Evolutionary conservation across 805 yeast species (phyloP), one percentile per base, ranked within the genome.

Genomic region (Yarrowia bubula): DNA sequence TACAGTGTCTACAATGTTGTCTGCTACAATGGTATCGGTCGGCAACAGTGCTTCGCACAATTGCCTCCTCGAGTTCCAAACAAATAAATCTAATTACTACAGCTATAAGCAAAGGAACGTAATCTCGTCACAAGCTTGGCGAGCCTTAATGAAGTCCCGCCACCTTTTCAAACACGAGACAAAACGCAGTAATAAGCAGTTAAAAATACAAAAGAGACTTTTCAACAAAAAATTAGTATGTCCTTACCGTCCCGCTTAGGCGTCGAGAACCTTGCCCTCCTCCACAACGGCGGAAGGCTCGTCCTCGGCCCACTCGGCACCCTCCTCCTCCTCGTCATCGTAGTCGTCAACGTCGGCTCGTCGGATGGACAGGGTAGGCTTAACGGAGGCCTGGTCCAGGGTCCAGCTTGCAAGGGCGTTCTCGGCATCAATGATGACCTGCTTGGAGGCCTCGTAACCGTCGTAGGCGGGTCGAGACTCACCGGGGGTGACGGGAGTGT

Each of bases 391-490:
- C 75, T 87, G 84, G 79, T 95, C 98, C 74, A 92, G 84, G 71
- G 98, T 95, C 99, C 99, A 93, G 68, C 91, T 84, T 68, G 96
- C 96, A 74, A 93, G 84, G 68, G 98, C 96, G 72, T 87, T 88
- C 83, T 93, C 99, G 71, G 96, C 95, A 78, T 93, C 98, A 76
- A 92, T 89, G 75, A 95, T 92, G 81, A 95, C 91, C 83, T 95
- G 98, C 84, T 92, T 92, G 68, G 97, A 89, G 67, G 97, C 97
- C 78, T 93, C 98, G 78, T 92, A 93, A 71, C 98, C 98, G 75
- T 95, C 98, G 80, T 95, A 93, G 67, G 97, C 93, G 58, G 97
- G 93, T 83, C 98, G 91, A 70, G 97, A 88, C 84, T 93, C 98
- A 83, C 99, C 99, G 69, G 99, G 99, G 71, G 98, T 93, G 70